phyloP scores from a whole-genome alignment of 345 rosid genomes.

The Dipteronia dyeriana region DNA sequence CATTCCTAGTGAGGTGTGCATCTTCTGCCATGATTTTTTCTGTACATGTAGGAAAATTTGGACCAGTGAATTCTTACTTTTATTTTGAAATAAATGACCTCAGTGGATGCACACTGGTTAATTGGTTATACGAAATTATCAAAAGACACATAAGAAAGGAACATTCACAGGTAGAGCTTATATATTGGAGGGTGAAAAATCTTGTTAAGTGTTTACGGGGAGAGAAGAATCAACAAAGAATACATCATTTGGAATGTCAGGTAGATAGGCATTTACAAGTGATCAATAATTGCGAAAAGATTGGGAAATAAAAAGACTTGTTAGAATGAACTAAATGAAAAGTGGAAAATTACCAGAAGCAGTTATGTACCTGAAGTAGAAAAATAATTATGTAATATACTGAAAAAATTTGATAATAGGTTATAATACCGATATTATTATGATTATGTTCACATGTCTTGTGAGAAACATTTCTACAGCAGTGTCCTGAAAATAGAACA shows the following conservation, averaged over 20 bases:
- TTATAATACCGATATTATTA: not conserved
- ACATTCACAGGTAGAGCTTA: not conserved
- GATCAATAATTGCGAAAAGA: not conserved
- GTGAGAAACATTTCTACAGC: not conserved
- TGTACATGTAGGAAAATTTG: not conserved
- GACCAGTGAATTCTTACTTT: not conserved
- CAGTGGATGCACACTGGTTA: not conserved
- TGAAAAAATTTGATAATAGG: not conserved
- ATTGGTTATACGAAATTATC: not conserved
- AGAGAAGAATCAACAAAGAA: not conserved
- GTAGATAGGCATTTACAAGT: not conserved
- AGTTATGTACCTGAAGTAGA: not conserved
- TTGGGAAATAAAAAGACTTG: not conserved
- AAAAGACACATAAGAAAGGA: not conserved
- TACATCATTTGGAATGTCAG: not conserved
- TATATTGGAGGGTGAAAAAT: not conserved
- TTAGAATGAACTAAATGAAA: not conserved
- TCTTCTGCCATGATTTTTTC: constrained; percentile 6
- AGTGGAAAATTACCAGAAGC: not conserved
- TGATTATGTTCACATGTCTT: not conserved
- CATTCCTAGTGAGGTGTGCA: constrained; percentile 69
- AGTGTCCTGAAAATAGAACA: not conserved
- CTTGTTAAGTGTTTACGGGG: not conserved
- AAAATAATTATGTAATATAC: not conserved
- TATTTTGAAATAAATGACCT: not conserved